These are phyloP conservation scores for Dictyostelium brefeldianum DNA, from an alignment of 78 protist genomes.

Conservation along the genomic window DNA sequence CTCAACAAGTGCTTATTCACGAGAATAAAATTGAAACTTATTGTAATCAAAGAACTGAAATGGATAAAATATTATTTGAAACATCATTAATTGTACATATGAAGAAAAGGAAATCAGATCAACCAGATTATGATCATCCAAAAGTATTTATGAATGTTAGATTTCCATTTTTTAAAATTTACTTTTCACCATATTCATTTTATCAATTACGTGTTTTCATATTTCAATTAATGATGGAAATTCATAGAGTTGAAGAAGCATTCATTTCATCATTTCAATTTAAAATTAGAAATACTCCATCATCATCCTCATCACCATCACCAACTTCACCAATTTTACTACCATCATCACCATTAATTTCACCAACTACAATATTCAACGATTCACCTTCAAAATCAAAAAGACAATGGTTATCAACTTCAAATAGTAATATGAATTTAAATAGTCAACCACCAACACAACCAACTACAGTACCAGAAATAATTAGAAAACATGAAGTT, in stretches of 20 bases:
- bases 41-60: conserved; percentile 8
- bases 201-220: conserved; percentile 59
- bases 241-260: conserved; percentile 52
- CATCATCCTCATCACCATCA: neutral
- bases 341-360: neutral
- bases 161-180: conserved; percentile 11
- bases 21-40: conserved; percentile 6
- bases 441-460: neutral
- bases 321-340: neutral
- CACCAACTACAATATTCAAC: neutral
- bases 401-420: conserved; percentile 29
- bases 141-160: neutral
- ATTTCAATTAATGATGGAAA: conserved; percentile 28
- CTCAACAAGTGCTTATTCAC: neutral
- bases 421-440: neutral
- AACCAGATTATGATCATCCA: conserved; percentile 2
- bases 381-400: conserved; percentile 12
- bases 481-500: neutral
- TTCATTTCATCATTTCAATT: conserved; percentile 45
- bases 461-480: neutral
- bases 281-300: conserved; percentile 21
- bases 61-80: conserved; percentile 39
- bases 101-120: neutral
- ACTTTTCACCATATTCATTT: conserved; percentile 69
- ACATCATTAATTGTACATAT: conserved; percentile 37